Percentiles rank a stretch among this genome's conserved stretches.
phyloP scores from a whole-genome alignment of 1,284 basidiomycete genomes.

The Leccinum solheimii region DNA sequence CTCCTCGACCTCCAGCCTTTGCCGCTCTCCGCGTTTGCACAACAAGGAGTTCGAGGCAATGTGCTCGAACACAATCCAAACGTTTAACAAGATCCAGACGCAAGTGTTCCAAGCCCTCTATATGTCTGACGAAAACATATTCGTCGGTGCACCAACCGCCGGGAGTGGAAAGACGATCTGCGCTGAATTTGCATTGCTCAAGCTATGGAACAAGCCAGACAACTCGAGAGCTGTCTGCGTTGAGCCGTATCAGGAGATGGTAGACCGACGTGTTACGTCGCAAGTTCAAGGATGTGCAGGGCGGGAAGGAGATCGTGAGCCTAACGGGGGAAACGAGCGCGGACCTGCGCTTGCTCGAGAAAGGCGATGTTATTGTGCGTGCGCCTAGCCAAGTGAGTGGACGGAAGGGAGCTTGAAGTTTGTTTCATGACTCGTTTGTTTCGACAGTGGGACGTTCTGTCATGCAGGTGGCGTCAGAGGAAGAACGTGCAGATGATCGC shows the following conservation, averaged over 20 bases:
- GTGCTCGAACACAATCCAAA: neutral
- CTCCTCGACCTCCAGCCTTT: slow-evolving; percentile 66
- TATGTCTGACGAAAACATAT: slow-evolving; percentile 94
- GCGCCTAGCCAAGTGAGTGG: slow-evolving; percentile 78
- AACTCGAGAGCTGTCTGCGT: slow-evolving; percentile 91
- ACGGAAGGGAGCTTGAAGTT: neutral
- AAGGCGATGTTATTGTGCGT: slow-evolving; percentile 63
- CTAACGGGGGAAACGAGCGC: neutral
- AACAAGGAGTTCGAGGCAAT: neutral
- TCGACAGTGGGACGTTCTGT: slow-evolving; percentile 90
- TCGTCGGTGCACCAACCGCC: slow-evolving; percentile 92
- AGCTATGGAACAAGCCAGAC: slow-evolving; percentile 91
- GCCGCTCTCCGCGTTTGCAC: slow-evolving; percentile 73
- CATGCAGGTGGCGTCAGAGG: slow-evolving; percentile 92
- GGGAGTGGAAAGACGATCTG: slow-evolving; percentile 96
- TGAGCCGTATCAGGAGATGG: slow-evolving; percentile 97
- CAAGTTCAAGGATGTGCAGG: slow-evolving; percentile 72
- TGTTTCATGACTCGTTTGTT: slow-evolving; percentile 14
- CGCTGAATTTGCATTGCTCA: slow-evolving; percentile 92
- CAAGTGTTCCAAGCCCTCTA: slow-evolving; percentile 94
- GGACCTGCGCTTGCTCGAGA: neutral
- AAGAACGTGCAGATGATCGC: slow-evolving; percentile 96
- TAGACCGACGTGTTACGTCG: slow-evolving; percentile 79
- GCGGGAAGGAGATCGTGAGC: slow-evolving; percentile 57
- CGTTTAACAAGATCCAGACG: neutral